These are phyloP conservation scores for Geotrichum phurueaensis DNA, from an alignment of 1,139 yeast species.

Conservation along the genomic window DNA sequence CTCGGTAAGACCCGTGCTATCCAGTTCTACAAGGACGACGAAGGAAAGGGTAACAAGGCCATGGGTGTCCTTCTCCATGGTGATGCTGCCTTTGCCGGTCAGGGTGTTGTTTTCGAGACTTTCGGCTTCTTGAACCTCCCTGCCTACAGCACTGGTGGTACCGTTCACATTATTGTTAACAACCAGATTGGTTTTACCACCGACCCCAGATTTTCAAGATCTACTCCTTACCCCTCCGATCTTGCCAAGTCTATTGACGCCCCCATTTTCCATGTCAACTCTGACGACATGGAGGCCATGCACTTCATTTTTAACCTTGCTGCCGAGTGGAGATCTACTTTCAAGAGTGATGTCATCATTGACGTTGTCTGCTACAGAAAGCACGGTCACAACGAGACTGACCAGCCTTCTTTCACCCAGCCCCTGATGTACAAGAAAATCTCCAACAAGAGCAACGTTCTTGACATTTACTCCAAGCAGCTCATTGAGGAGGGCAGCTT, in stretches of 20 bases:
- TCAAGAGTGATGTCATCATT: constrained; percentile 91
- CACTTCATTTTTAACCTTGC: constrained; percentile 91
- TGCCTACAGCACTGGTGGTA: constrained; percentile 97
- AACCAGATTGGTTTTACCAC: constrained; percentile 99
- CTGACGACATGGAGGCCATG: constrained; percentile 93
- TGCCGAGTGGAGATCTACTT: constrained; percentile 96
- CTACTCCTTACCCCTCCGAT: constrained; percentile 97
- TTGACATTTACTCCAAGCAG: constrained; percentile 77
- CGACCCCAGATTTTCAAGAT: constrained; percentile 95
- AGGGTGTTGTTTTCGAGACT: constrained; percentile 98
- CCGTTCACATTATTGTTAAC: constrained; percentile 89
- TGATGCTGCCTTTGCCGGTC: constrained; percentile 98
- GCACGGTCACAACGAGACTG: constrained; percentile 98
- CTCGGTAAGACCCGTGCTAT: constrained; percentile 97
- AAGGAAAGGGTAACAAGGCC: constrained; percentile 77
- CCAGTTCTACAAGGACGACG: constrained; percentile 84
- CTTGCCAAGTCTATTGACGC: constrained; percentile 95
- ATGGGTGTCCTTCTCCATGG: constrained; percentile 92
- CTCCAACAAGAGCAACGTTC: constrained; percentile 80
- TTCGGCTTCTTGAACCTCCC: constrained; percentile 92
- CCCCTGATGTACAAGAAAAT: constrained; percentile 93
- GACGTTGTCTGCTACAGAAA: constrained; percentile 98
- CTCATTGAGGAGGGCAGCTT: constrained; percentile 82
- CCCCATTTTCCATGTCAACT: constrained; percentile 98
- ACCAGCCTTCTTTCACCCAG: constrained; percentile 97